A percentile compares a stretch with the other conserved stretches of the same genome.
Evolutionary conservation across 768 basidiomycete species (phyloP).

Genomic region (Panellus pusillus): DNA sequence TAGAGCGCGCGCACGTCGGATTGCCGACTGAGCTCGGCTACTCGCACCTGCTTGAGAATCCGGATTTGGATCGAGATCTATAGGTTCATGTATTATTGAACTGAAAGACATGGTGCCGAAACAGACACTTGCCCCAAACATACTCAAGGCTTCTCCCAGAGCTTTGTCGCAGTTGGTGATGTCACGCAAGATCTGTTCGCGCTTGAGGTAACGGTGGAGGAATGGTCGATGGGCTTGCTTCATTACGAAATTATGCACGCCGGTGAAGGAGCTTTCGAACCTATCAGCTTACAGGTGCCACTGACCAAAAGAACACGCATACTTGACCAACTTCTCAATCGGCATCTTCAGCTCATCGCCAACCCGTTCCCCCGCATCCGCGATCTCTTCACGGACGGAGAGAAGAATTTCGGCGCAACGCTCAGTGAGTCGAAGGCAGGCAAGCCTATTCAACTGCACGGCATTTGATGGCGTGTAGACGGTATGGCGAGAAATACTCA

Average conservation of each 20-base stretch:
- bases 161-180: conserved; percentile 52
- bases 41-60: conserved; percentile 50
- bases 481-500: conserved; percentile 31
- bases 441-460: conserved; percentile 51
- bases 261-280: conserved; percentile 10
- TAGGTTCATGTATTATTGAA: background rate
- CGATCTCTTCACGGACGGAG: conserved; percentile 53
- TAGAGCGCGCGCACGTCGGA: conserved; percentile 40
- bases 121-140: conserved; percentile 48
- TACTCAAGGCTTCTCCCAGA: conserved; percentile 57
- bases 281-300: background rate
- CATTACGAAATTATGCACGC: conserved; percentile 18
- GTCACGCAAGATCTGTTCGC: conserved; percentile 62
- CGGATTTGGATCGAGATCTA: conserved; percentile 48
- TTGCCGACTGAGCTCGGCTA: conserved; percentile 42
- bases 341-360: conserved; percentile 45
- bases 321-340: conserved; percentile 46
- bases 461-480: background rate
- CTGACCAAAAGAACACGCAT: conserved; percentile 12
- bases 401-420: conserved; percentile 60
- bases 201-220: conserved; percentile 74
- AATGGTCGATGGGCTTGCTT: conserved; percentile 69
- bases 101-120: background rate
- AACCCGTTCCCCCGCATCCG: conserved; percentile 43
- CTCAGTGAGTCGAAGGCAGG: conserved; percentile 60